These are phyloP conservation scores for Xerocomellus chrysenteron DNA, from an alignment of 768 basidiomycete species.

Conservation along the genomic window DNA sequence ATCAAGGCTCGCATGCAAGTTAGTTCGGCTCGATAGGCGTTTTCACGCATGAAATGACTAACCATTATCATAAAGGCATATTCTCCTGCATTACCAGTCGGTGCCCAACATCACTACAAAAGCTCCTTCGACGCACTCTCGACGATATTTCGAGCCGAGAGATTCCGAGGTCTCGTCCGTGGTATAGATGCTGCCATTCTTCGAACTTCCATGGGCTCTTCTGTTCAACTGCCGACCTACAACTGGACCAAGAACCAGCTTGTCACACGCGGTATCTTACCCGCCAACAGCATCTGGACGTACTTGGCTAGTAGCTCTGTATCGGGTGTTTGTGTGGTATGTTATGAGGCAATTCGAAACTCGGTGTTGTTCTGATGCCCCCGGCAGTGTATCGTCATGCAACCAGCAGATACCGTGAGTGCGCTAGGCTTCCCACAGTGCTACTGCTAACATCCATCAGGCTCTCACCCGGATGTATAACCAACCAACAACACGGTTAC, in stretches of 20 bases:
- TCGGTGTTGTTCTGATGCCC: slow-evolving; percentile 8
- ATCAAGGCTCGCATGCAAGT: slow-evolving; percentile 99
- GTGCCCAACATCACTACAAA: slow-evolving; percentile 91
- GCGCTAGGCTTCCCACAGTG: slow-evolving; percentile 8
- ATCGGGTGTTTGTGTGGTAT: slow-evolving; percentile 88
- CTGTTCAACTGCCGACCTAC: slow-evolving; percentile 94
- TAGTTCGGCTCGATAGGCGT: not conserved
- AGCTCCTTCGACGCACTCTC: slow-evolving; percentile 77
- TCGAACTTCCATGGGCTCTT: slow-evolving; percentile 93
- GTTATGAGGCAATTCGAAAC: slow-evolving; percentile 29
- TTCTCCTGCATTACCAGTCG: slow-evolving; percentile 91
- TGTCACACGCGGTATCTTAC: slow-evolving; percentile 62
- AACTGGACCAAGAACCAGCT: slow-evolving; percentile 88
- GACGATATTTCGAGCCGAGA: slow-evolving; percentile 77
- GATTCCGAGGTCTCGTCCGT: slow-evolving; percentile 75
- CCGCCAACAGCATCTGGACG: slow-evolving; percentile 79
- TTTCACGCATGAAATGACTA: not conserved
- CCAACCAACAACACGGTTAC: slow-evolving; percentile 74
- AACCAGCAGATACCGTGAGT: slow-evolving; percentile 85
- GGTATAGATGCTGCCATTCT: slow-evolving; percentile 94
- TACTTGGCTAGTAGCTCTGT: slow-evolving; percentile 86
- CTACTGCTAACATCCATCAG: slow-evolving; percentile 33
- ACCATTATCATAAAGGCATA: slow-evolving; percentile 62
- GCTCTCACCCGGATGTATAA: slow-evolving; percentile 95
- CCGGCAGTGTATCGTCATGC: slow-evolving; percentile 82